These are phyloP conservation scores for Paecilomyces sp. DNA, from an alignment of 2,329 filamentous ascomycete species.

Conservation along the genomic window DNA sequence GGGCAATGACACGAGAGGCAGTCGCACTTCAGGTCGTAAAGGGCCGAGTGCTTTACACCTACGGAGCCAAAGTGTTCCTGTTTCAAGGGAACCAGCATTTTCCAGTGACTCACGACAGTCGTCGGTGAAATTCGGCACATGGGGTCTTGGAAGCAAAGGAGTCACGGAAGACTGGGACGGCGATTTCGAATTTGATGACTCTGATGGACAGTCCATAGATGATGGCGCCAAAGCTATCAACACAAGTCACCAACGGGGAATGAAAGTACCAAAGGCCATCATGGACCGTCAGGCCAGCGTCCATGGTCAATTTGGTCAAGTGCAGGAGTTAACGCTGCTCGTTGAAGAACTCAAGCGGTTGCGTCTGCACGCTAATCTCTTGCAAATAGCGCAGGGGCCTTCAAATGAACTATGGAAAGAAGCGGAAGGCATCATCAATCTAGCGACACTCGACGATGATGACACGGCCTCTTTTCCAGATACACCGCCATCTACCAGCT, in stretches of 20 bases:
- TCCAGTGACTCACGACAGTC: conserved; percentile 44
- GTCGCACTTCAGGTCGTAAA: conserved; percentile 51
- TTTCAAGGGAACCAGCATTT: conserved; percentile 45
- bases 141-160: conserved; percentile 60
- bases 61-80: conserved; percentile 60
- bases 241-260: conserved; percentile 20
- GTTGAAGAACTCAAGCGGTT: conserved; percentile 61
- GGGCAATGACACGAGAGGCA: conserved; percentile 48
- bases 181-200: conserved; percentile 59
- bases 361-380: conserved; percentile 45
- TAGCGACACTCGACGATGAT: conserved; percentile 58
- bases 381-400: conserved; percentile 48
- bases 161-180: conserved; percentile 64
- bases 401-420: conserved; percentile 55
- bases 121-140: conserved; percentile 55
- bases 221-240: conserved; percentile 32
- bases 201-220: conserved; percentile 34
- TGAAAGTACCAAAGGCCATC: conserved; percentile 53
- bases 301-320: conserved; percentile 57
- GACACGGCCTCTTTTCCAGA: conserved; percentile 44
- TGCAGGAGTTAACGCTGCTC: conserved; percentile 56
- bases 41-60: conserved; percentile 54
- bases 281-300: conserved; percentile 59
- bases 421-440: conserved; percentile 60
- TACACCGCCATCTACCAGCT: conserved; percentile 51